Percentiles rank a stretch among this genome's conserved stretches.
phyloP scores from a whole-genome alignment of 177 flowering plant species.

The Telopea speciosissima region DNA sequence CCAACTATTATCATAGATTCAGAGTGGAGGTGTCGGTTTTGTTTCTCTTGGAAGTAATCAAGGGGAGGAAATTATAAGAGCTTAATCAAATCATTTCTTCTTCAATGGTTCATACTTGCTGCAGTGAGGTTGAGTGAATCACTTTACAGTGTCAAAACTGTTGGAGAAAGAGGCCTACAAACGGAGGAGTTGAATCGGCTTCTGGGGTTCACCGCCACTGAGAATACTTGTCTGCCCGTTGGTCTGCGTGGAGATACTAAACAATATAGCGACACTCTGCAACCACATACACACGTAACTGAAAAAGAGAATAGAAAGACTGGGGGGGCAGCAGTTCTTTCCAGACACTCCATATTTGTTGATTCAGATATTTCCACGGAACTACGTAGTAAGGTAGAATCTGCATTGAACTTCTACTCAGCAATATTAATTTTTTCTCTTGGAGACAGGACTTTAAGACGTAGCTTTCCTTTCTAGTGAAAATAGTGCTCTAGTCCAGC shows the following conservation, averaged over 20 bases:
- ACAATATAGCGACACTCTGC: constrained; percentile 22
- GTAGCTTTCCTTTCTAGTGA: neutral
- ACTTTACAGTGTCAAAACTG: constrained; percentile 52
- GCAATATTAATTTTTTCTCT: neutral
- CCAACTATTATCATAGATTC: neutral
- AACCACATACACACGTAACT: constrained; percentile 20
- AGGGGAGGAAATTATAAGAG: neutral
- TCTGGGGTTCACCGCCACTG: constrained; percentile 30
- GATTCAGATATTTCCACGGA: constrained; percentile 59
- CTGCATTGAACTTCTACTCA: neutral
- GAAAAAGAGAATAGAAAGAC: constrained; percentile 33
- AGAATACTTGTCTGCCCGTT: constrained; percentile 61
- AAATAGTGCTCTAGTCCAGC: too few species aligned
- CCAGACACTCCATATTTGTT: constrained; percentile 49
- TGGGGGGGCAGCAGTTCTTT: constrained; percentile 27
- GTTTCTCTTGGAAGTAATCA: neutral
- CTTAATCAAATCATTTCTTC: neutral
- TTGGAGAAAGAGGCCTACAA: constrained; percentile 36
- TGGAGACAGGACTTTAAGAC: neutral
- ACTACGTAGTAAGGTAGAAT: constrained; percentile 55
- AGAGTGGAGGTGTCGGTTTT: neutral
- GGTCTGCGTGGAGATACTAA: constrained; percentile 34
- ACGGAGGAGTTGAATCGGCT: constrained; percentile 33
- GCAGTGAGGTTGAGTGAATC: constrained; percentile 87
- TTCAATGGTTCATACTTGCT: constrained; percentile 15